Conservation (phyloP, 176 grass and related monocot species). For the sorghum (Sorghum bicolor) region DNA sequence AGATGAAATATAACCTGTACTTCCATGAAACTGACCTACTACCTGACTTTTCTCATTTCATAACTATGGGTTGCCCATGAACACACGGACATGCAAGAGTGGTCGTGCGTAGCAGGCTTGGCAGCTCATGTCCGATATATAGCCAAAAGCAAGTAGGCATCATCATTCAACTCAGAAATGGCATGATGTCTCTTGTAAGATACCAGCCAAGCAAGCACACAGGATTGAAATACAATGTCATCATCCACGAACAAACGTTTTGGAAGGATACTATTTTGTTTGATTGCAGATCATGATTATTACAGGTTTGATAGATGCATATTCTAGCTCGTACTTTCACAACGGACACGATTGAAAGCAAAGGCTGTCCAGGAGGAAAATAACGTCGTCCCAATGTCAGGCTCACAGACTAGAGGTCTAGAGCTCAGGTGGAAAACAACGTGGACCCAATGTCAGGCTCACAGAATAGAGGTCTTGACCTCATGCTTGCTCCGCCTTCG, state of each 20-base stretch:
- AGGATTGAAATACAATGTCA: background rate
- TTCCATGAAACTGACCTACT: background rate
- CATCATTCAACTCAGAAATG: background rate
- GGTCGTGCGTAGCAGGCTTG: background rate
- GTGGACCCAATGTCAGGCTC: background rate
- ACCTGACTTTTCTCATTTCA: background rate
- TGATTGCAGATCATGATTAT: conserved; percentile 36
- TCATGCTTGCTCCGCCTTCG: conserved; percentile 53
- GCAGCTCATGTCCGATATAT: background rate
- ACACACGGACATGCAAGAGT: background rate
- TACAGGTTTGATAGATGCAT: conserved; percentile 27
- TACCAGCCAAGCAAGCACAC: background rate
- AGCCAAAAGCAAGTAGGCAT: background rate
- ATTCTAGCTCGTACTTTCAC: conserved; percentile 21
- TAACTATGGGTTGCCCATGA: background rate
- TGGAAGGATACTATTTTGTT: conserved; percentile 21
- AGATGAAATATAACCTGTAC: conserved; percentile 29
- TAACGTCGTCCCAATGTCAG: background rate
- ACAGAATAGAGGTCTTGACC: background rate
- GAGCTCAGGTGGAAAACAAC: background rate
- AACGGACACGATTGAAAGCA: conserved; percentile 4
- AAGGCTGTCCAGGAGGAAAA: conserved; percentile 5
- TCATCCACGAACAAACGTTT: background rate
- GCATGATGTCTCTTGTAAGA: background rate
- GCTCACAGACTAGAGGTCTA: background rate